These are phyloP conservation scores for Cenchrus americanus DNA, from an alignment of 176 grass and related monocot genomes.

Conservation along the genomic window DNA sequence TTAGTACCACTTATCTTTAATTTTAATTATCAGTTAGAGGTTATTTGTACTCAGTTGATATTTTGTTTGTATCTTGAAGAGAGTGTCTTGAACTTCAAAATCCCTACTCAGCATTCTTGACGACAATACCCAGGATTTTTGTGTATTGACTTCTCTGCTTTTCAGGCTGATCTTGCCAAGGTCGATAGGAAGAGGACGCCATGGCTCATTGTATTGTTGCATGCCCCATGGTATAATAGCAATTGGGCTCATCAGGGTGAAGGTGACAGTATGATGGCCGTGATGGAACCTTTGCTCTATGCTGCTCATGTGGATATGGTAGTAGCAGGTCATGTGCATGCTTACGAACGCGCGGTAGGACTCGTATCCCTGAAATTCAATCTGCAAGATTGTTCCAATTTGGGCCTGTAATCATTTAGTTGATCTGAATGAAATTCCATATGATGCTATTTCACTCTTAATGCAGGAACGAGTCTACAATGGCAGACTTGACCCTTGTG, in stretches of 20 bases:
- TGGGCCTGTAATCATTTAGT: not conserved
- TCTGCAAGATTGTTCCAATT: not conserved
- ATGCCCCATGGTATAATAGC: slow-evolving; percentile 97
- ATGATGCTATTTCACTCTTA: slow-evolving; percentile 17
- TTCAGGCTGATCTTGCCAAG: slow-evolving; percentile 78
- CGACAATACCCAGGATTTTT: not conserved
- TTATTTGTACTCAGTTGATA: not conserved
- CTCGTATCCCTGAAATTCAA: not conserved
- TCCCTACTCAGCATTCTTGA: not conserved
- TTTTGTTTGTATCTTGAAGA: slow-evolving; percentile 22
- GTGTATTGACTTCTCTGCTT: not conserved
- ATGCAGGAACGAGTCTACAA: slow-evolving; percentile 71
- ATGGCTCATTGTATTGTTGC: slow-evolving; percentile 77
- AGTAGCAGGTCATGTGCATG: slow-evolving; percentile 89
- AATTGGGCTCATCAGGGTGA: slow-evolving; percentile 89
- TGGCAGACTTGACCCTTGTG: slow-evolving; percentile 65
- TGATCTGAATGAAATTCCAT: not conserved
- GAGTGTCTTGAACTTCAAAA: not conserved
- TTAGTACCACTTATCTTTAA: not conserved
- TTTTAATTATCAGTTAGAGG: not conserved
- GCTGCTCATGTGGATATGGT: slow-evolving; percentile 80
- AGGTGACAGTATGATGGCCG: slow-evolving; percentile 77
- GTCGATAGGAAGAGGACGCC: slow-evolving; percentile 79
- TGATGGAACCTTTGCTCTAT: slow-evolving; percentile 83
- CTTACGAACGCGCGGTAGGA: slow-evolving; percentile 91